Base-by-base conservation (phyloP, 2,329 filamentous ascomycete species). In the Sporothrix humicola region DNA sequence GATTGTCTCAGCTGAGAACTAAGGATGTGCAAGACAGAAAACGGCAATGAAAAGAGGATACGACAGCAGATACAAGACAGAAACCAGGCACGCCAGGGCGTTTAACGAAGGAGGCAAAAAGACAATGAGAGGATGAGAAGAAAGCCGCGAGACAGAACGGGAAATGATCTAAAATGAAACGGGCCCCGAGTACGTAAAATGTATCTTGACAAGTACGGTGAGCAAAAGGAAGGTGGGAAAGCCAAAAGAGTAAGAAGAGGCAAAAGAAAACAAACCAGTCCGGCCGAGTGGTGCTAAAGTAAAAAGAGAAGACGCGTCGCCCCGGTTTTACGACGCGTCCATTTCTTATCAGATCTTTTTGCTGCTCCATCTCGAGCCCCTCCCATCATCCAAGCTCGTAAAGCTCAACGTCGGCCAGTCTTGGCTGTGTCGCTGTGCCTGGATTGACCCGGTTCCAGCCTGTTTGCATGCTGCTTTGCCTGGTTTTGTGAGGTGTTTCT, bases 331-430 rank as follows among this genome's bases (percentile, higher is more conserved):
- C 42, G 52, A 52, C 63, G 42, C 48, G 70, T 20, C n/a, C 56
- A 73, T 44, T 23, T 73, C 73, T 73, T 69, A 74, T 74, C 73
- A 73, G 65, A 74, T 74, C 73, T 66, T 46, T 31, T 58, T 5
- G 48, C 3, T 10, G 10, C 23, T 8, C 69, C 54, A 15, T 44
- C 2, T 8, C 42, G 17, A n/a, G 9, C 58, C 58, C 59, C 3
- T 13, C 46, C 2, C 17, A 17, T 66, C 58, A 12, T 23, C 44
- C n/a, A 42, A 54, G 31, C 31, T 37, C 48, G 15, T 5, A 26
- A 12, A 37, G 31, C 44, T 72, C 31, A 17, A 20, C 7, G 1
- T 65, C 23, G n/a, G 17, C 31, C 7, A 44, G 3, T 48, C 61
- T 66, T 48, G 61, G 44, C 31, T 23, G 26, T 15, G 26, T 61